Evolutionary conservation across 495 filamentous ascomycete species (phyloP).

Genomic region (Jackrogersella multiformis): DNA sequence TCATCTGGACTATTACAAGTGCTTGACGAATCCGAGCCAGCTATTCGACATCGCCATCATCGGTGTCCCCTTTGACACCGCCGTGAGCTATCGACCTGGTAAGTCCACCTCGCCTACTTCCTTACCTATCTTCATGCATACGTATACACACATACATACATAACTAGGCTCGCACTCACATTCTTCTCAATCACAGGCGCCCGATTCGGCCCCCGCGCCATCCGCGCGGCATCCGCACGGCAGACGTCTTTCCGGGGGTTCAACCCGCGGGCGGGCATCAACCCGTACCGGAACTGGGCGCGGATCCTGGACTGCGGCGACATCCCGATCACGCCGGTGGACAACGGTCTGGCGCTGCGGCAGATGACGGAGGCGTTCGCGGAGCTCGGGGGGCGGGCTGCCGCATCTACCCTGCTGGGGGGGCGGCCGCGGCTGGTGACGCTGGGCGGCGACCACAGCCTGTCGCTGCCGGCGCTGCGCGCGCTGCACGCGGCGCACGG

Average conservation of each 20-base stretch:
- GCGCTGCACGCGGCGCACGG: slow-evolving; percentile 76
- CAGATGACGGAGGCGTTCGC: slow-evolving; percentile 82
- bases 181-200: slow-evolving; percentile 60
- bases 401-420: slow-evolving; percentile 38
- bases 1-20: slow-evolving; percentile 77
- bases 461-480: slow-evolving; percentile 79
- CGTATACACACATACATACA: too few species aligned
- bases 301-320: slow-evolving; percentile 83
- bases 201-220: slow-evolving; percentile 83
- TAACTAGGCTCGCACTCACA: neutral
- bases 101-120: slow-evolving; percentile 23
- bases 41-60: slow-evolving; percentile 82
- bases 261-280: slow-evolving; percentile 79
- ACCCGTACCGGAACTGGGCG: slow-evolving; percentile 79
- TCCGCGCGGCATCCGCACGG: slow-evolving; percentile 77
- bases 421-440: slow-evolving; percentile 74
- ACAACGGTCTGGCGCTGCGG: slow-evolving; percentile 76
- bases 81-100: slow-evolving; percentile 82
- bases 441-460: slow-evolving; percentile 82
- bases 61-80: slow-evolving; percentile 86
- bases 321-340: slow-evolving; percentile 81
- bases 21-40: slow-evolving; percentile 71
- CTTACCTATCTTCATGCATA: neutral
- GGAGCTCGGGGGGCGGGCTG: slow-evolving; percentile 52
- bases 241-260: slow-evolving; percentile 78